Base-by-base conservation (phyloP, 768 basidiomycete species). In the Podaxis pistillaris region DNA sequence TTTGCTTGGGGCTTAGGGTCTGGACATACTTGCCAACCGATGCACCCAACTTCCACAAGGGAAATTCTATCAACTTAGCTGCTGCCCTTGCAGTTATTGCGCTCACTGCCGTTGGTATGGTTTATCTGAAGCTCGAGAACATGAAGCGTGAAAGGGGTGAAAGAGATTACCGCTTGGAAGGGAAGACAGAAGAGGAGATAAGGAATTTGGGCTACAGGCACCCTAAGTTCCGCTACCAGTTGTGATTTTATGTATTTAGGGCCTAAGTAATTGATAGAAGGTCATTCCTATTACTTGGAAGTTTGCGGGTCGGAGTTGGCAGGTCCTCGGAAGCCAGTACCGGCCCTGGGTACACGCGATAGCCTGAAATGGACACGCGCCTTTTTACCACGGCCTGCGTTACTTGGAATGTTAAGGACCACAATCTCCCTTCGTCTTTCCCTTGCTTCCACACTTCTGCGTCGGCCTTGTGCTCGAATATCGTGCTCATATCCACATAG, bases 21-120 rank as follows among this genome's bases (percentile, higher is more conserved):
- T 81, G 80, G 81, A 79, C 81, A 6, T 83, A 83, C 62, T 67
- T 81, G 9, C 79, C 81, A 3, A 67, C 67, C 13, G 81, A 83
- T 63, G 75, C 79, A 1, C 81, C 80, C 3, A 72, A 81, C 60
- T 83, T 73, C 62, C 80, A 77, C 66, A 76, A 78, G 47, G 81
- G 81, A n/a, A 82, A 81, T 67, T 71, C 74, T 1, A 71, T 81
- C 38, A 82, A 82, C 63, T 74, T 83, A 4, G 77, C 74, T 3
- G 75, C 79, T 2, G 66, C 71, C 0, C 70, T 74, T 26, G 75
- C 71, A 30, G 49, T 79, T 0, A 67, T 80, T 0, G 70, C 72
- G 6, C 57, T 75, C 26, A 47, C 30, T 22, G 4, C 19, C 3
- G 7, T 75, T 12, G 72, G 68, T 12, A 70, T 71, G 26, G 1